phyloP scores from a whole-genome alignment of 2,329 filamentous ascomycete genomes.

The Cytospora chrysosperma region DNA sequence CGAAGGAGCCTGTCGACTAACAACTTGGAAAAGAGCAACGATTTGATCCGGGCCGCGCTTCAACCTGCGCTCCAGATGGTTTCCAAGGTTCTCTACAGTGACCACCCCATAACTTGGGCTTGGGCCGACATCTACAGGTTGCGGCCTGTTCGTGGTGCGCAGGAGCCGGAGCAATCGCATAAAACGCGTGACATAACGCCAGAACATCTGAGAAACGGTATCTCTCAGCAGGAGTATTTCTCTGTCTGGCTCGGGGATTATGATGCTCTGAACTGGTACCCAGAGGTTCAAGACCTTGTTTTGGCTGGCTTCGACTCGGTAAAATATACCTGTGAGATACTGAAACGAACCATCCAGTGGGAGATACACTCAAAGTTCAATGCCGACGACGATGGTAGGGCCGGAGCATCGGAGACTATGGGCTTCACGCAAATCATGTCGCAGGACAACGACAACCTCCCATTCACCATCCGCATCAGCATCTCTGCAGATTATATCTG shows the following conservation, averaged over 20 bases:
- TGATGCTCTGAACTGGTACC: background rate
- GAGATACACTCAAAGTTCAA: slow-evolving; percentile 2
- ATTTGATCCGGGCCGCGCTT: slow-evolving; percentile 17
- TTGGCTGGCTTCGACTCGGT: slow-evolving; percentile 8
- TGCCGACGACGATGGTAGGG: no score
- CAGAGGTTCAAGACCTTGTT: background rate
- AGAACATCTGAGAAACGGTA: background rate
- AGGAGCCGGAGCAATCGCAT: background rate
- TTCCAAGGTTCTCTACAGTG: slow-evolving; percentile 10
- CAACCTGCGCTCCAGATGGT: slow-evolving; percentile 22
- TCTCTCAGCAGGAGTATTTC: background rate
- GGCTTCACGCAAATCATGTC: background rate
- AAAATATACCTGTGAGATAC: slow-evolving; percentile 15
- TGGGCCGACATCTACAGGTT: slow-evolving; percentile 16
- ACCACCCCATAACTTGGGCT: slow-evolving; percentile 17
- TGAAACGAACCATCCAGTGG: slow-evolving; percentile 7
- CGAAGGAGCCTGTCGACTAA: background rate
- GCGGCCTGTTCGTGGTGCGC: background rate
- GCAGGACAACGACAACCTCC: background rate
- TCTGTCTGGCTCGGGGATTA: slow-evolving; percentile 1
- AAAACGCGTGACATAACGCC: background rate
- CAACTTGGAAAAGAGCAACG: background rate
- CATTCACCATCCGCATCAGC: slow-evolving; percentile 5
- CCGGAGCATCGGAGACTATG: background rate
- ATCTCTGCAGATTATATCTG: slow-evolving; percentile 13